Base-by-base conservation (phyloP, 2,329 filamentous ascomycete genomes). In the Pestalotiopsis sp. region DNA sequence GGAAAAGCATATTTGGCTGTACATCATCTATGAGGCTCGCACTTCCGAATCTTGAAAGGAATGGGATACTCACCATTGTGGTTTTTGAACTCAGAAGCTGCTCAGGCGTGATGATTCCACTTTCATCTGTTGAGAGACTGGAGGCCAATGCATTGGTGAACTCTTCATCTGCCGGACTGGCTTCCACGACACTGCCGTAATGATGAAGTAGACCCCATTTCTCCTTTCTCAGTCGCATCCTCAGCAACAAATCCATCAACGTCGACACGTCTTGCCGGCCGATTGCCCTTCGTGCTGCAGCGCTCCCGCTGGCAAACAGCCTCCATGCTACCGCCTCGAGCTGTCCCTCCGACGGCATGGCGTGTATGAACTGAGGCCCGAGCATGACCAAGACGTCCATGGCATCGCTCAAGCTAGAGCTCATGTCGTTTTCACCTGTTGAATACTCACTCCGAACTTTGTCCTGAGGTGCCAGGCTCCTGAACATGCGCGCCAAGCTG, bases 381-480 rank as follows among this genome's bases (percentile, higher is more conserved):
- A 62, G 3, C 59, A 62, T 62, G 59, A 25, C 59, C 59, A 62
- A 12, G 31, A 39, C 59, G 11, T 62, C 59, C 59, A 62, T 62
- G 31, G 59, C 36, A 39, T 62, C 59, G n/a, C 59, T 62, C 59
- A 62, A 25, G 1, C 9, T n/a, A 4, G 59, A 11, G 5, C 1
- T 41, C 5, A 39, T 23, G 5, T 41, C 59, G 23, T 38, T 13
- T 14, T 62, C 12, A 0, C 3, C 14, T 13, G 23, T 7, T 13
- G 3, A 5, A 12, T 1, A 1, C 13, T 59, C 57, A 3, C 4
- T 59, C 6, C 57, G 5, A 23, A 23, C 25, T 59, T 14, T 59
- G n/a, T 59, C 57, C 3, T 17, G 57, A 20, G 57, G 17, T 59
- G 59, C 36, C n/a, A 62, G 11, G 12, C 59, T 62, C 36, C 59